Base-by-base conservation (phyloP, 1,139 yeast genomes). In the Candida sp. region DNA sequence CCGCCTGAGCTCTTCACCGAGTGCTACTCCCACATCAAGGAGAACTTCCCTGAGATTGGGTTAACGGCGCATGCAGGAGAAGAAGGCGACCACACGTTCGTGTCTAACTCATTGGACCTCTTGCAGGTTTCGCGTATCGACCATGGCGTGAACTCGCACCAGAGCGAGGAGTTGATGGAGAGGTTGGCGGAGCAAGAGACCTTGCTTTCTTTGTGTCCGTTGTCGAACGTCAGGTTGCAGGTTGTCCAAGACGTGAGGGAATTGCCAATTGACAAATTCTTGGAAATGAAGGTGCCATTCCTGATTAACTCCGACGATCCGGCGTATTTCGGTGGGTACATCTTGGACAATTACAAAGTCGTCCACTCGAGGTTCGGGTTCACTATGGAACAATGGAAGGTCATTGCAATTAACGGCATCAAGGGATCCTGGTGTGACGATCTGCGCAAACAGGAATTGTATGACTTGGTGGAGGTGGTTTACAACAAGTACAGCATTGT, bases 31-130 rank as follows among this genome's bases (percentile, higher is more conserved):
- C 62, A 67, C 23, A 77, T 88, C 7, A 73, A 73, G 48, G 68
- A 71, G 25, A 61, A 72, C 41, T 79, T 73, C 59, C 83, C 86
- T 31, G 63, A 76, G 46, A 77, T 85, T 51, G 80, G 83, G 41
- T 74, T 86, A 49, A 89, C 96, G 35, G 94, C 96, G 2, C 96
- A 89, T 65, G 96, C 94, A 3, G 96, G 96, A 58, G 96, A 89
- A 69, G 96, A 89, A 71, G 96, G 94, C 48, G 90, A 86, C 56
- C 83, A 89, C 43, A 77, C 81, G 12, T 88, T 75, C 58, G 88
- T 89, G 37, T 57, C 70, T 9, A 75, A 76, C 48, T 73, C 94
- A 1, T 69, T 89, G 55, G 84, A 86, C 59, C 57, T 74, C 43
- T 76, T 89, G 57, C 75, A 81, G 1, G 90, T 83, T 12, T 77